phyloP scores from a whole-genome alignment of 2,329 filamentous ascomycete genomes.

The Rachicladosporium sp. region DNA sequence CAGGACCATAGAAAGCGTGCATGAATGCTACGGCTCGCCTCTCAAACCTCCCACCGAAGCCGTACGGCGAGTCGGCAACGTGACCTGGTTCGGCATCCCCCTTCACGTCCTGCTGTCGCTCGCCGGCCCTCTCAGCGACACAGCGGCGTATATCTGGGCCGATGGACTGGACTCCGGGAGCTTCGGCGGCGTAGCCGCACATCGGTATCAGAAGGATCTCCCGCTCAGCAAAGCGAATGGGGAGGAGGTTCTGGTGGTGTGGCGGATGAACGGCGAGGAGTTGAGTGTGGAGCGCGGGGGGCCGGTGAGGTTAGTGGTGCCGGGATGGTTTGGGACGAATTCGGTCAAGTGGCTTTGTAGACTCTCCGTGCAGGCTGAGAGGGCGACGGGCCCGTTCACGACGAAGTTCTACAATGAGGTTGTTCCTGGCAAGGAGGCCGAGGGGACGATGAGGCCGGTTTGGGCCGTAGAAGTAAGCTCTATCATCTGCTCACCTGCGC shows the following conservation, averaged over 20 bases:
- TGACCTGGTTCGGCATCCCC: conserved; percentile 24
- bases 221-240: conserved; percentile 19
- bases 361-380: conserved; percentile 10
- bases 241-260: conserved; percentile 19
- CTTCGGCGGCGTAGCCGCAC: conserved; percentile 15
- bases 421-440: conserved; percentile 6
- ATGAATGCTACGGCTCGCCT: conserved; percentile 27
- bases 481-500: conserved; percentile 15
- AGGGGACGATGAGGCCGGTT: conserved; percentile 12
- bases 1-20: conserved; percentile 19
- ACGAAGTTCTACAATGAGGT: conserved; percentile 20
- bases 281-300: conserved; percentile 17
- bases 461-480: conserved; percentile 20
- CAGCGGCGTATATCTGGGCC: conserved; percentile 18
- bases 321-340: conserved; percentile 24
- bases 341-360: conserved; percentile 22
- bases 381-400: conserved; percentile 17
- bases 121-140: conserved; percentile 7
- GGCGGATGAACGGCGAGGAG: conserved; percentile 16
- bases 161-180: conserved; percentile 19
- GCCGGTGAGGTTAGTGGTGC: conserved; percentile 22
- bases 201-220: conserved; percentile 24
- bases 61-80: conserved; percentile 24
- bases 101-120: conserved; percentile 14
- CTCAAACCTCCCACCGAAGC: conserved; percentile 18